Base-by-base conservation (phyloP, 1,284 basidiomycete genomes). In the Moniliophthora roreri region DNA sequence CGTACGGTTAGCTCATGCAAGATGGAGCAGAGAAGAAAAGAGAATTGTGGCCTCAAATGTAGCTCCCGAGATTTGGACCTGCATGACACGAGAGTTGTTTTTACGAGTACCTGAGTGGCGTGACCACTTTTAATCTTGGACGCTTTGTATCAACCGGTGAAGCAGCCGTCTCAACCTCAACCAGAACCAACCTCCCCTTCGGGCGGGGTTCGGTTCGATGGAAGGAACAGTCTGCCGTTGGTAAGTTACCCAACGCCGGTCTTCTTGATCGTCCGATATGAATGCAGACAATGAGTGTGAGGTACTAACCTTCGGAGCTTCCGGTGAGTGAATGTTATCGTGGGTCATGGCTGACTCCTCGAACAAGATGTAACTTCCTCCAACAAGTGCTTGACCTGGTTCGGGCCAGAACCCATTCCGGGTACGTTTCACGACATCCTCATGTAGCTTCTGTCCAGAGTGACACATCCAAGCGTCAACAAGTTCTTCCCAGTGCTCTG, bases 381-480 rank as follows among this genome's bases (percentile, higher is more conserved):
- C 93, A 24, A 95, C 90, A 32, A 95, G 77, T 1, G 85, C 89
- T 58, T 90, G 82, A 1, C 81, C 80, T 23, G 66, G 63, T 1
- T 73, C 70, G 0, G 94, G 94, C 89, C 91, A 93, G 66, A 95
- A 93, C 0, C 88, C 91, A 34, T 78, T 74, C 60, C 78, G 80
- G 1, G 84, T 82, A 58, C 83, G 80, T 58, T 81, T 77, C 42
- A 82, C 73, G 3, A 93, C 79, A 15, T 87, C 79, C 21, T 87
- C 85, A 52, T 88, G 81, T 45, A 95, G 72, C 28, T 81, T 83
- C 70, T 96, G 94, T 65, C 97, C 94, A 18, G 85, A 72, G 69
- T 98, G 96, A 65, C 95, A 98, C 91, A 99, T 95, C 95, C 95
- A 98, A 2, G 93, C 89, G 56, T 98, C 95, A 20, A 98, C 84